These are phyloP conservation scores for Lactarius hatsudake DNA, from an alignment of 768 basidiomycete species.

Conservation along the genomic window DNA sequence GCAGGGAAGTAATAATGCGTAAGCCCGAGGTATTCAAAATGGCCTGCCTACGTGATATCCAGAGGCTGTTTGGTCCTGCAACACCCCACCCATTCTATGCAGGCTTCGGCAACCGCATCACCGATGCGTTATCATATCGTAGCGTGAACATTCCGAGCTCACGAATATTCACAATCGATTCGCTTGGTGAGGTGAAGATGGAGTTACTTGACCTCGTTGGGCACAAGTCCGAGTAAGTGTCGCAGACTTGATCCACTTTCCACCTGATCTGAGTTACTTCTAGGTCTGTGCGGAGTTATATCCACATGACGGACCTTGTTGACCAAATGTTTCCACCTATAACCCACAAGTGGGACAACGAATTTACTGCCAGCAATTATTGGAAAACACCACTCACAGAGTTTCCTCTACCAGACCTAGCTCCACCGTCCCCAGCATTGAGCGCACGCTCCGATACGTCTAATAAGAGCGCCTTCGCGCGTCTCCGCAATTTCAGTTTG, in stretches of 20 bases:
- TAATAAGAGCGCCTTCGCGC: conserved; percentile 65
- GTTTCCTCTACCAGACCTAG: conserved; percentile 72
- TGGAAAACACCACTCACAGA: conserved; percentile 85
- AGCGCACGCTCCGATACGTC: conserved; percentile 91
- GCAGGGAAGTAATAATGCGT: conserved; percentile 95
- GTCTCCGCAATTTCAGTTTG: conserved; percentile 77
- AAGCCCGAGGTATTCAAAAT: conserved; percentile 99
- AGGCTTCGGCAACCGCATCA: conserved; percentile 97
- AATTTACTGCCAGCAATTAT: conserved; percentile 96
- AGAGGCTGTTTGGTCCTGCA: conserved; percentile 77
- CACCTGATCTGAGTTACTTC: not conserved
- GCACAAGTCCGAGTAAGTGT: conserved; percentile 87
- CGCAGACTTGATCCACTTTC: not conserved
- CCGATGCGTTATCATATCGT: conserved; percentile 96
- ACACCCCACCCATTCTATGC: conserved; percentile 85
- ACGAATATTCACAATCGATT: conserved; percentile 96
- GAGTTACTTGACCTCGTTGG: conserved; percentile 95
- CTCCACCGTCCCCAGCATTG: conserved; percentile 88
- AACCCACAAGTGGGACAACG: conserved; percentile 80
- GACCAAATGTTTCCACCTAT: conserved; percentile 99
- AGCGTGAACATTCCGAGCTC: conserved; percentile 93
- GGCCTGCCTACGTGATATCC: conserved; percentile 96
- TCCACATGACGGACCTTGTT: conserved; percentile 98
- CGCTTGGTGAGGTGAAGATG: conserved; percentile 92
- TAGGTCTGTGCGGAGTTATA: conserved; percentile 59